Base-by-base conservation (phyloP, 1,284 basidiomycete species). In the Leccinum pachyderme region DNA sequence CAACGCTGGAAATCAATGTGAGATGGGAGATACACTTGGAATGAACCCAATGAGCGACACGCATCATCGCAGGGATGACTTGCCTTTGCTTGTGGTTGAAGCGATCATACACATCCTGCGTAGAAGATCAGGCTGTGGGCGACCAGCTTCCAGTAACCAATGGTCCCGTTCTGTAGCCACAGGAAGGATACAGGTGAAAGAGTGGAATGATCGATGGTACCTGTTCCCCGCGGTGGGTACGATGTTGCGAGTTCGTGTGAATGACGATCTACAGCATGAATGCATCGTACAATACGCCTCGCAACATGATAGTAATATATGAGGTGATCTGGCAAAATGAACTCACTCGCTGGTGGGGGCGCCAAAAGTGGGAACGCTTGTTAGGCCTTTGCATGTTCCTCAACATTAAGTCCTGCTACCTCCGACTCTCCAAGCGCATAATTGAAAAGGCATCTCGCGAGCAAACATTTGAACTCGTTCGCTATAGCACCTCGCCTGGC, bases 71-170 rank as follows among this genome's bases (percentile, higher is more conserved):
- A 3, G 77, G 66, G 44, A 81, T 79, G 2, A 57, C n/a, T 8
- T 55, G 61, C 58, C 80, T 81, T 49, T 71, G 61, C 29, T 55
- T 5, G 4, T 49, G 55, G 13, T 64, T 66, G 65, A 81, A 81
- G 9, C 73, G 67, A 52, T 74, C 67, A 60, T 79, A 81, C 27
- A 78, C 59, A 49, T 73, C 69, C 2, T 66, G 54, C 22, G 48
- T 48, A 54, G 50, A 24, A 37, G 47, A n/a, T 49, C 2, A 18
- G 13, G 25, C 24, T 45, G 24, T 13, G 25, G 13, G 7, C 27
- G 43, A 25, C 27, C 39, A 12, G 39, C 39, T 41, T 6, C 12
- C 18, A 22, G 1, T 24, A 41, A 22, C 39, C 22, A 41, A 41
- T 18, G 39, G 22, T 22, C 24, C 2, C 24, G 39, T 13, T 41